Conservation (phyloP, 177 flowering plant species). For the Vitis hybrid region DNA sequence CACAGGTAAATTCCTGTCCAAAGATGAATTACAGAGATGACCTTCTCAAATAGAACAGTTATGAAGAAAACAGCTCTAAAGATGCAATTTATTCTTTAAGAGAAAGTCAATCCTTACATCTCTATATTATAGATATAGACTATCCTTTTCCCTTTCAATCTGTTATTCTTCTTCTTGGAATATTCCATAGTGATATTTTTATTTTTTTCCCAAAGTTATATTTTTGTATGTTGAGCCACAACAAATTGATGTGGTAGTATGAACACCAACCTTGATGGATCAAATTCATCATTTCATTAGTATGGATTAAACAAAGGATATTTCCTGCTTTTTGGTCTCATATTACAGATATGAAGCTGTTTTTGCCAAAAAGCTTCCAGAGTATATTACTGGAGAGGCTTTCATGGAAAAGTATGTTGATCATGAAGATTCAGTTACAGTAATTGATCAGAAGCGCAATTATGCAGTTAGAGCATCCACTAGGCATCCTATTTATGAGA, state of each 20-base stretch:
- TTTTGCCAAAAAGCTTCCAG: slow-evolving; percentile 73
- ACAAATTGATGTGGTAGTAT: too few species aligned
- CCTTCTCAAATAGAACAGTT: neutral
- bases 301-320: too few species aligned
- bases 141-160: too few species aligned
- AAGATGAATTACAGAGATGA: neutral
- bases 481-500: slow-evolving; percentile 93
- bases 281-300: too few species aligned
- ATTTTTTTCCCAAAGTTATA: too few species aligned
- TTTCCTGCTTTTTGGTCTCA: too few species aligned
- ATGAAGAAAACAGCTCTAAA: neutral
- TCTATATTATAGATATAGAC: neutral
- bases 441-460: slow-evolving; percentile 57
- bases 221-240: too few species aligned
- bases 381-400: slow-evolving; percentile 61
- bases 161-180: too few species aligned
- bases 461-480: slow-evolving; percentile 80
- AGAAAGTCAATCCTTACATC: neutral
- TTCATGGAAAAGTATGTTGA: slow-evolving; percentile 68
- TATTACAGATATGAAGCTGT: slow-evolving; percentile 74
- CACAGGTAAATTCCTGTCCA: slow-evolving; percentile 56
- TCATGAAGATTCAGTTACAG: slow-evolving; percentile 85
- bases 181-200: too few species aligned
- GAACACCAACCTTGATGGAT: too few species aligned
- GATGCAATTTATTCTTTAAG: too few species aligned